Base-by-base conservation (phyloP, 495 filamentous ascomycete species). In the Antarctomyces pellizariae region DNA sequence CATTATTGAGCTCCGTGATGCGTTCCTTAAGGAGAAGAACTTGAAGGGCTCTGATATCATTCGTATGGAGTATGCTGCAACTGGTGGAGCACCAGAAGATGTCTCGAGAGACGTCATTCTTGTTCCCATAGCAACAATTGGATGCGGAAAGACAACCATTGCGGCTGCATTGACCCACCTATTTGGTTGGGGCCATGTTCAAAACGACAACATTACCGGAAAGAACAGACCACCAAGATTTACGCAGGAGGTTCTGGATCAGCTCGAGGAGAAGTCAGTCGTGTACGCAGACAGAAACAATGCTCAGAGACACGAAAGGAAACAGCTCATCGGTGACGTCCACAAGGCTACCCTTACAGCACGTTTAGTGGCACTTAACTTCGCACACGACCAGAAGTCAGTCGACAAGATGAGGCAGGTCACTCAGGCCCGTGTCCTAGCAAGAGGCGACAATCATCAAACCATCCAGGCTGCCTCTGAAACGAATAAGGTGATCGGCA, bases 241-340 rank as follows among this genome's bases (percentile, higher is more conserved):
- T 43, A 71, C 69, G 5, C 51, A 63, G 12, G 63, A 67, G 9
- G 53, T 84, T 24, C 53, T 63, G 25, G 58, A 65, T 19, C 44
- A 56, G 13, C 51, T 95, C 9, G 46, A 55, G 3, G 47, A 54
- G 0, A 42, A 56, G 19, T 63, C 72, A 0, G 86, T 71, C 2
- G 79, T 90, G 18, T 74, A 90, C 43, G 78, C 86, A 7, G 86
- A 97, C 45, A 60, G 84, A 2, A 97, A 97, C 50, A 97, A 91
- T 39, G 82, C 91, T 31, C 69, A 79, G 48, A 67, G 52, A 31
- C 78, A 78, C 15, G 86, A 97, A 47, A 64, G 86, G 19, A 54
- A 72, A 32, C 84, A 93, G 49, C 52, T 97, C 10, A 72, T 97
- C 36, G 60, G 67, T 3, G 86, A 95, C 37, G 52, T 91, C 21